Conservation (phyloP, 257 asterid genomes). For the Solanum virginianum region DNA sequence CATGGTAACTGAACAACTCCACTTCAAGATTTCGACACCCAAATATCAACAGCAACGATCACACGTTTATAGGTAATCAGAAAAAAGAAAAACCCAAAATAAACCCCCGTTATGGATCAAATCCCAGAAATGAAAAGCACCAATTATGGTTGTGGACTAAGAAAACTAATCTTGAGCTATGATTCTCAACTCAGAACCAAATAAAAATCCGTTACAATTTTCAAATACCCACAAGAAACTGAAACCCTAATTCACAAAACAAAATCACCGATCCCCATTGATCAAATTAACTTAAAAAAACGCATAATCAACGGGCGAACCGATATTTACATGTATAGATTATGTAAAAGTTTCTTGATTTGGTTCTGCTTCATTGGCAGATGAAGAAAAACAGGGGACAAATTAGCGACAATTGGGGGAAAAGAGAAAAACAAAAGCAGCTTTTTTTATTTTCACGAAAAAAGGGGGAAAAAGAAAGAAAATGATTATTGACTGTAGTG, state of each 20-base stretch:
- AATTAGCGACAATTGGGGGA: slow-evolving; percentile 42
- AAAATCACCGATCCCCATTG: slow-evolving; percentile 12
- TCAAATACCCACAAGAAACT: slow-evolving; percentile 1
- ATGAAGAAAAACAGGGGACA: not conserved
- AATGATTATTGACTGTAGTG: not conserved
- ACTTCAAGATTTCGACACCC: not conserved
- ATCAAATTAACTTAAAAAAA: slow-evolving; percentile 7
- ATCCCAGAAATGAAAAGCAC: not conserved
- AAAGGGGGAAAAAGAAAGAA: not conserved
- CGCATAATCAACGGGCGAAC: slow-evolving; percentile 13
- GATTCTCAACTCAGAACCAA: not conserved
- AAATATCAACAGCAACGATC: slow-evolving; percentile 1
- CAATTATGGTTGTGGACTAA: slow-evolving; percentile 9
- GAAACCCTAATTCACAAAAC: slow-evolving; percentile 34
- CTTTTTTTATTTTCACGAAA: not conserved
- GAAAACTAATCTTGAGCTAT: not conserved
- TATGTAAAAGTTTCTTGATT: not conserved
- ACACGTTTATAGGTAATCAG: not conserved
- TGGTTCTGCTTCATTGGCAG: not conserved
- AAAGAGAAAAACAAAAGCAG: slow-evolving; percentile 30
- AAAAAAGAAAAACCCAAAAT: not conserved
- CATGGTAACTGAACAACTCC: not conserved
- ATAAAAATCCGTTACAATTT: slow-evolving; percentile 13
- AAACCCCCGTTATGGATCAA: not conserved
- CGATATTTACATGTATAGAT: not conserved